These are phyloP conservation scores for Scedosporium aurantiacum DNA, from an alignment of 2,329 filamentous ascomycete species.

Conservation along the genomic window DNA sequence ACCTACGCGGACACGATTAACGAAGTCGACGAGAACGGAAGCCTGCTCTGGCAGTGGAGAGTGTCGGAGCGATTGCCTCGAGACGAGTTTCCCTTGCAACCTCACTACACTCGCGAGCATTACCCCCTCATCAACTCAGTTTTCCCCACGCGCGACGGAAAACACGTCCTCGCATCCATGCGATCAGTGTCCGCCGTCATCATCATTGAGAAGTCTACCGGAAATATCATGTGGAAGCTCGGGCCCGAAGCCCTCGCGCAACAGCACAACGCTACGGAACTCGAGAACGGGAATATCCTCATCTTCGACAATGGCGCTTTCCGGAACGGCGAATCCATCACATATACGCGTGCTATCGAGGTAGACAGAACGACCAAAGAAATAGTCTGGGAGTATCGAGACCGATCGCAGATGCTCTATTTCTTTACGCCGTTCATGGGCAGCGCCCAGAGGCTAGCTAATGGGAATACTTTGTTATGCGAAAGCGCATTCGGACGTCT, in stretches of 20 bases:
- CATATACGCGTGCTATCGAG: constrained; percentile 17
- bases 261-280: constrained; percentile 19
- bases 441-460: constrained; percentile 16
- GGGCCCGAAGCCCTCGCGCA: constrained; percentile 15
- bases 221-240: constrained; percentile 18
- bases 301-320: constrained; percentile 21
- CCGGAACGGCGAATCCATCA: constrained; percentile 18
- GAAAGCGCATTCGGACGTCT: constrained; percentile 17
- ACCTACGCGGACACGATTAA: constrained; percentile 20
- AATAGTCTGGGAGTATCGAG: constrained; percentile 20
- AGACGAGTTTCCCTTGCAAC: constrained; percentile 17
- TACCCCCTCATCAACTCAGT: constrained; percentile 21
- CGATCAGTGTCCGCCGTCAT: constrained; percentile 18
- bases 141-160: constrained; percentile 16
- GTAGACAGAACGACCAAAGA: constrained; percentile 13
- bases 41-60: constrained; percentile 19
- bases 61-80: constrained; percentile 16
- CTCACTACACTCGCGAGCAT: constrained; percentile 20
- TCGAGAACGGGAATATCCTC: constrained; percentile 20
- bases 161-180: constrained; percentile 18
- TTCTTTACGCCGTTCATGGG: constrained; percentile 22
- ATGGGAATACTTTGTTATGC: constrained; percentile 18
- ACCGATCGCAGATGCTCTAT: constrained; percentile 17
- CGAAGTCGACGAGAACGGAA: constrained; percentile 16
- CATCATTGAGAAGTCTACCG: constrained; percentile 16